These are phyloP conservation scores for Epichloe bromicola DNA, from an alignment of 2,329 filamentous ascomycete species.

Conservation along the genomic window DNA sequence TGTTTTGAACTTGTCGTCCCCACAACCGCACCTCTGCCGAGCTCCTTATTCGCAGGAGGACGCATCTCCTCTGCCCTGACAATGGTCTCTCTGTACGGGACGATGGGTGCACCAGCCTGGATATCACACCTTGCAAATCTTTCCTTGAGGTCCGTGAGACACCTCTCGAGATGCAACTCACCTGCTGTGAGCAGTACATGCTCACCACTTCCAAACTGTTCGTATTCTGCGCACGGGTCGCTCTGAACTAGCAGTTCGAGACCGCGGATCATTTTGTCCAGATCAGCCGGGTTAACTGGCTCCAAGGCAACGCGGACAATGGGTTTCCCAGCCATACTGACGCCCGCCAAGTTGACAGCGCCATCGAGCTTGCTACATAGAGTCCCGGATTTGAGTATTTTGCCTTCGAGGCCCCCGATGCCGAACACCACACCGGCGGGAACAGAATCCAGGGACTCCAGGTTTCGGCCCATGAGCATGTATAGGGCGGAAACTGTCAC, in stretches of 20 bases:
- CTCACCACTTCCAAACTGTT: slow-evolving; percentile 83
- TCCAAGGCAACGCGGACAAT: slow-evolving; percentile 96
- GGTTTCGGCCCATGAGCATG: slow-evolving; percentile 83
- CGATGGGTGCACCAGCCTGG: slow-evolving; percentile 85
- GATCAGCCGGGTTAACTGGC: slow-evolving; percentile 74
- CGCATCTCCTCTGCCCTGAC: slow-evolving; percentile 85
- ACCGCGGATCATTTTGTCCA: slow-evolving; percentile 90
- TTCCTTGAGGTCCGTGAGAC: slow-evolving; percentile 83
- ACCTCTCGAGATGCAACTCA: slow-evolving; percentile 86
- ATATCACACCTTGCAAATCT: slow-evolving; percentile 90
- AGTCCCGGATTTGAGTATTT: slow-evolving; percentile 91
- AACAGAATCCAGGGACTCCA: slow-evolving; percentile 72
- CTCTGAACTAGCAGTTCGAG: slow-evolving; percentile 81
- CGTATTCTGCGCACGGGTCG: slow-evolving; percentile 91
- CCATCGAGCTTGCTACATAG: slow-evolving; percentile 80
- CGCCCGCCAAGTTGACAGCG: slow-evolving; percentile 78
- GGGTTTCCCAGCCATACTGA: slow-evolving; percentile 66
- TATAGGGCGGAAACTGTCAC: slow-evolving; percentile 81
- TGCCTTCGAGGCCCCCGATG: slow-evolving; percentile 80
- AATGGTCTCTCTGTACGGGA: slow-evolving; percentile 90
- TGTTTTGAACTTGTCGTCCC: slow-evolving; percentile 75
- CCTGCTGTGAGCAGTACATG: slow-evolving; percentile 91
- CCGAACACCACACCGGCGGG: slow-evolving; percentile 93
- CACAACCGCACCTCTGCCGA: slow-evolving; percentile 71
- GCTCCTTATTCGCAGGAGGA: slow-evolving; percentile 68